Percentiles rank a stretch among this genome's conserved stretches.
Evolutionary conservation across 257 asterid species (phyloP).

Genomic region (Eustoma russellianum): DNA sequence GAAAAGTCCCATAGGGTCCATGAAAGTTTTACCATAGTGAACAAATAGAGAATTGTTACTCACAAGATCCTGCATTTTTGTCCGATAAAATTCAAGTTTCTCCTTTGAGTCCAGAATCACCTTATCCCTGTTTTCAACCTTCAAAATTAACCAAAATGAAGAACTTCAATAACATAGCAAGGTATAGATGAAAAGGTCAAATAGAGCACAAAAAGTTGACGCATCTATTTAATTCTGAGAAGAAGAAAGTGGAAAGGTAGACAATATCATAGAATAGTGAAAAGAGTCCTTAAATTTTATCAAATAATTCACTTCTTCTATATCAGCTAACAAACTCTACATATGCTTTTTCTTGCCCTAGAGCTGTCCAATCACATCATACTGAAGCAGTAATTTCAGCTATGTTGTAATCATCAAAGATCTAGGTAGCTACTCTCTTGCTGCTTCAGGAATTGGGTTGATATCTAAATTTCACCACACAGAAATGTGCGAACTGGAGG

Average conservation of each 20-base stretch:
- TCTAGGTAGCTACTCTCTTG: no score
- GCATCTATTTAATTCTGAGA: slow-evolving; percentile 10
- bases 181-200: slow-evolving; percentile 1
- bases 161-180: slow-evolving; percentile 11
- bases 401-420: no score
- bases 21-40: background rate
- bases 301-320: no score
- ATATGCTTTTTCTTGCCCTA: no score
- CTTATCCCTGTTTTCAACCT: slow-evolving; percentile 73
- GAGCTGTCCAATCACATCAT: no score
- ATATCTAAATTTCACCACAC: no score
- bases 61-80: slow-evolving; percentile 99
- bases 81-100: slow-evolving; percentile 87
- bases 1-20: background rate
- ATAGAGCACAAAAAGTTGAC: slow-evolving; percentile 7
- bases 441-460: no score
- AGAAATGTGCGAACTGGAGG: no score
- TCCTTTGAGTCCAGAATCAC: slow-evolving; percentile 81
- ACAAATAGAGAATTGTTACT: slow-evolving; percentile 23
- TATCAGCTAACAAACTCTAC: no score
- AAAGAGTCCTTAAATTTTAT: no score
- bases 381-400: no score
- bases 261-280: no score
- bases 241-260: background rate
- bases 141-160: slow-evolving; percentile 20